Base-by-base conservation (phyloP, 768 basidiomycete genomes). In the Termitomyces sp. region DNA sequence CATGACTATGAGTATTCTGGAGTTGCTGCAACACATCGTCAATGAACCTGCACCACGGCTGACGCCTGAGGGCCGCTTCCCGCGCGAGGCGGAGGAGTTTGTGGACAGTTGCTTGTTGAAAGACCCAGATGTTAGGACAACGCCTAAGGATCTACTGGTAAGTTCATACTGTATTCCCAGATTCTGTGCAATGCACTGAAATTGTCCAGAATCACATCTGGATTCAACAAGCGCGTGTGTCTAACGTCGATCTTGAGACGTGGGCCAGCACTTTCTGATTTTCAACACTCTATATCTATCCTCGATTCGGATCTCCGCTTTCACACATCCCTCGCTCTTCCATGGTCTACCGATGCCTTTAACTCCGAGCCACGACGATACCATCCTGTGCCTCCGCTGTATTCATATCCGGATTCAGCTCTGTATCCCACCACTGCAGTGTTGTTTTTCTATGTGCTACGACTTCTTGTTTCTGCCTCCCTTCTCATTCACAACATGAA, bases 1-100 rank as follows among this genome's bases (percentile, higher is more conserved):
- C 32, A 94, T 93, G 89, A 97, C 94, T 63, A 98, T 99, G 95
- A 92, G 89, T 66, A 98, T 99, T 71, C 74, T 99, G 63, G 97
- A 99, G 75, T 72, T 99, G 53, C 75, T 99, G 61, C 97, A 98
- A 69, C 94, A 98, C 69, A 98, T 99, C 65, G 97, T 99, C 53
- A 98, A 98, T 68, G 97, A 98, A 74, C 94, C 96, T 58, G 96
- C 97, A 28, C 97, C 97, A 43, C 79, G 83, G 67, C 72, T 99
- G 63, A 87, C 86, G 12, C 84, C 86, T 1, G 86, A 89, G 58
- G 87, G 87, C 36, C 80, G 78, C 44, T 82, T 76, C 78, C 88
- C 90, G 3, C 70, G 72, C 54, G 83, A 87, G 68, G 89, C 91
- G 24, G 90, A 92, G 64, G 77, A 77, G 51, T 98, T 99, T 63